Conservation (phyloP, 1,284 basidiomycete genomes). For the Limonomyces culmigenus region DNA sequence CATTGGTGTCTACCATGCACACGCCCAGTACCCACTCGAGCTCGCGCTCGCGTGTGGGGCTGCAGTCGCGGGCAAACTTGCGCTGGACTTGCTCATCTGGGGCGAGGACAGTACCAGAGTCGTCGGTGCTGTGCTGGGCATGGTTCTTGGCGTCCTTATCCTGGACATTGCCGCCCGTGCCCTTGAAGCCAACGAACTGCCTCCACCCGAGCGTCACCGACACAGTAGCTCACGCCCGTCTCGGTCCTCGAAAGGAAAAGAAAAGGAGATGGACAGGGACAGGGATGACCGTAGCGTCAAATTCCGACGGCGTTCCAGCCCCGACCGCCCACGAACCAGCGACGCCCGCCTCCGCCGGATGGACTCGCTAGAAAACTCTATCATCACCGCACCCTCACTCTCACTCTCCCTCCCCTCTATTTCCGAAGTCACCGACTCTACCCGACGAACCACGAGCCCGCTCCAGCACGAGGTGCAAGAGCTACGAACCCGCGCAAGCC, state of each 20-base stretch:
- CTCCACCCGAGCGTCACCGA: background rate
- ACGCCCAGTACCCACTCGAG: constrained; percentile 27
- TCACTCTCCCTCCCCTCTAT: constrained; percentile 39
- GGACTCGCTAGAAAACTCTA: constrained; percentile 3
- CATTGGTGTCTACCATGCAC: constrained; percentile 49
- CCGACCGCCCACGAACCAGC: constrained; percentile 8
- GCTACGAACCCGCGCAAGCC: constrained; percentile 53
- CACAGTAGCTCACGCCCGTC: background rate
- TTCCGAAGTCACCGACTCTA: constrained; percentile 18
- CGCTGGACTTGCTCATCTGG: constrained; percentile 35
- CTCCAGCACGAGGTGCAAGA: constrained; percentile 53
- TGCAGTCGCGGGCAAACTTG: constrained; percentile 39
- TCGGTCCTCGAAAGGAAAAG: no score
- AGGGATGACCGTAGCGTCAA: background rate
- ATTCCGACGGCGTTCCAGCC: constrained; percentile 8
- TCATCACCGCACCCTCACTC: constrained; percentile 12
- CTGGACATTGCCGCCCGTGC: constrained; percentile 50
- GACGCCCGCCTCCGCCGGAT: constrained; percentile 8
- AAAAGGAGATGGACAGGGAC: no score
- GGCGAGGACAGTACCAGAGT: constrained; percentile 30
- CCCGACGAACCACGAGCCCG: constrained; percentile 39
- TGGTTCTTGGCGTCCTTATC: constrained; percentile 42
- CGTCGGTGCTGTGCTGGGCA: constrained; percentile 40
- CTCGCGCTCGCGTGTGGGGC: constrained; percentile 37
- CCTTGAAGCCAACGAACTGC: constrained; percentile 24